phyloP scores from a whole-genome alignment of 495 filamentous ascomycete species.

The Lophiotrema nucula region DNA sequence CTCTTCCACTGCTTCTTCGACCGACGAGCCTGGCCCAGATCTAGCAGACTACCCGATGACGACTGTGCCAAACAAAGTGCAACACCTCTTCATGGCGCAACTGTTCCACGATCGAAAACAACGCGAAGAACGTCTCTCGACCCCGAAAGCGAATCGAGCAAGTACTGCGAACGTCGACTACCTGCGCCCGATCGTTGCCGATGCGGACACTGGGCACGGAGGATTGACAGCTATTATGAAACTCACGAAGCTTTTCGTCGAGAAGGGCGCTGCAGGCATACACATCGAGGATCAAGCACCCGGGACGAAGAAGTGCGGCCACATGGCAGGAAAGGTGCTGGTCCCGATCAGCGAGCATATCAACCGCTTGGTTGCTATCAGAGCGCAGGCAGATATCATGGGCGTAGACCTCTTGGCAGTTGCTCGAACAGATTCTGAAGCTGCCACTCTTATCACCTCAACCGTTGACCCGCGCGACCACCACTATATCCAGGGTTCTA shows the following conservation, averaged over 20 bases:
- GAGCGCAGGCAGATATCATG: conserved; percentile 98
- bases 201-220: conserved; percentile 96
- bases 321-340: conserved; percentile 98
- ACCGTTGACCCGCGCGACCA: conserved; percentile 96
- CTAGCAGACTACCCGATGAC: conserved; percentile 98
- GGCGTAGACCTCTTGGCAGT: conserved; percentile 86
- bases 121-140: conserved; percentile 85
- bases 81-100: conserved; percentile 95
- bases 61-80: conserved; percentile 97
- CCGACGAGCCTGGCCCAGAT: conserved; percentile 95
- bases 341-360: conserved; percentile 98
- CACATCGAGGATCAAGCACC: conserved; percentile 99
- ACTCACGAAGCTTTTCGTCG: conserved; percentile 94
- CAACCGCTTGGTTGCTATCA: conserved; percentile 94
- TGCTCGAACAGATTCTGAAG: conserved; percentile 95
- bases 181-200: conserved; percentile 92
- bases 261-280: conserved; percentile 95
- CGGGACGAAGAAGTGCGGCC: conserved; percentile 98
- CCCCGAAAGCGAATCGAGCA: conserved; percentile 67
- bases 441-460: conserved; percentile 93
- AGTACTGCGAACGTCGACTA: conserved; percentile 86
- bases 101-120: conserved; percentile 99
- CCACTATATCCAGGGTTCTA: conserved; percentile 84
- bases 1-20: conserved; percentile 89
- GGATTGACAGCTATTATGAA: conserved; percentile 98